Percentiles rank a stretch among this genome's conserved stretches.
phyloP scores from a whole-genome alignment of 495 filamentous ascomycete genomes.

The Aspergillus kassunensis region DNA sequence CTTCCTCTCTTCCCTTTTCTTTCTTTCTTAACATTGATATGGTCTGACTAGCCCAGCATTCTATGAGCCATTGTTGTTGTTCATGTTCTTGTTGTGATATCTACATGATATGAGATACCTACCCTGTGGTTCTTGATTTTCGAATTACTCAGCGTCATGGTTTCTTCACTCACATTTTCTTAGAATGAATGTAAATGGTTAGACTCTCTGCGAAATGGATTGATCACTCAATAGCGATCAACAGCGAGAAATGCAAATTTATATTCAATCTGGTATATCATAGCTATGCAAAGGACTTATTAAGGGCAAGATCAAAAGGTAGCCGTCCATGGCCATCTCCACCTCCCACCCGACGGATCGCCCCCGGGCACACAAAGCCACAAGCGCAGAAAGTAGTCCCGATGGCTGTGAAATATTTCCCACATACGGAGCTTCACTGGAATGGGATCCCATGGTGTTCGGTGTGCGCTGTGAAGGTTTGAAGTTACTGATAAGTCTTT shows the following conservation, averaged over 20 bases:
- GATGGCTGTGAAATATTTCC: constrained; percentile 90
- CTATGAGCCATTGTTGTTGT: too few species aligned
- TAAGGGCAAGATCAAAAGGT: too few species aligned
- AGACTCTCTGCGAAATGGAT: not conserved
- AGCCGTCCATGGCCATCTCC: too few species aligned
- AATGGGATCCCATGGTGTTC: constrained; percentile 40
- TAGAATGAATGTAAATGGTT: not conserved
- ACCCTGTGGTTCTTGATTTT: too few species aligned
- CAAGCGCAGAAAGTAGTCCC: constrained; percentile 94
- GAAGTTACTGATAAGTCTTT: constrained; percentile 6
- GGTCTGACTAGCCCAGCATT: too few species aligned
- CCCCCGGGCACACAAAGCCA: constrained; percentile 87
- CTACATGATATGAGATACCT: too few species aligned
- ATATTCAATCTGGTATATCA: too few species aligned
- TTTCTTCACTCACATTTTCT: not conserved
- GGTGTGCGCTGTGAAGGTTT: constrained; percentile 16
- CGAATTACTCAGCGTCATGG: not conserved
- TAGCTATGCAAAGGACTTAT: too few species aligned
- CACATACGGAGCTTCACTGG: constrained; percentile 69
- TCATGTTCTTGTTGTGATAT: too few species aligned
- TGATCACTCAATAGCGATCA: not conserved
- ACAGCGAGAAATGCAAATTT: too few species aligned
- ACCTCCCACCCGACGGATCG: constrained; percentile 51
- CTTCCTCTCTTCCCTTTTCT: not conserved
- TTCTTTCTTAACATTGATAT: too few species aligned